Evolutionary conservation across 352 stramenopile species (phyloP), one percentile per base, ranked within the genome.

Genomic region (Globisporangium nunn): DNA sequence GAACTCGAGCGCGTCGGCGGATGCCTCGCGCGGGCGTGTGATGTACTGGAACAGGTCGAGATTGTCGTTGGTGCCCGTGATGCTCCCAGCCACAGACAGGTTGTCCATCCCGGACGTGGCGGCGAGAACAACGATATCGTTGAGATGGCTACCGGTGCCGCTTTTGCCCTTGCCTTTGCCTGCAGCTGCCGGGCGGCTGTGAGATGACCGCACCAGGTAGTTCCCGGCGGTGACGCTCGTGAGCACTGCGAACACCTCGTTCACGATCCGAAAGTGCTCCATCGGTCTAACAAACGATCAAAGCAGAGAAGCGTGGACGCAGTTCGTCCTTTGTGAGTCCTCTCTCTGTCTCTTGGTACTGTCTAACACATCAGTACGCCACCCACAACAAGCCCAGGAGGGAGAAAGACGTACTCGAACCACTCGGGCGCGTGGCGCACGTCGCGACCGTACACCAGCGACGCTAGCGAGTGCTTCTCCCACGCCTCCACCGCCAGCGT

Each of bases 401-500:
- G 23, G 23, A 23, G 23, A 23, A 23, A 23, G 30, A 80, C 78
- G 44, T 75, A 89, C 78, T 87, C 71, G 55, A 90, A 87, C 18
- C 43, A 70, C 33, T 86, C 76, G 1, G 63, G 63, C 14, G 62
- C 55, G 28, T 76, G 62, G 8, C 67, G 37, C 0, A 45, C 58
- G 10, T 75, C 67, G 5, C 74, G 58, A 8, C 68, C 74, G 28
- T 75, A 75, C 0, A 86, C 59, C 14, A 88, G 66, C 1, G 70
- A 77, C 7, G 63, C 37, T 14, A 85, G 67, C 35, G 70, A 73
- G 51, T 85, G 73, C 37, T 57, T 74, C 39, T 70, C 67, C 72
- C 74, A 90, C 6, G 74, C 75, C 2, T 37, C 61, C 8, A 88
- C 52, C 12, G 33, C 23, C 18, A 56, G 57, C 2, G 66, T 64